Base-by-base conservation (phyloP, 441 rosid genomes). In the Dalechampia spathulata region DNA sequence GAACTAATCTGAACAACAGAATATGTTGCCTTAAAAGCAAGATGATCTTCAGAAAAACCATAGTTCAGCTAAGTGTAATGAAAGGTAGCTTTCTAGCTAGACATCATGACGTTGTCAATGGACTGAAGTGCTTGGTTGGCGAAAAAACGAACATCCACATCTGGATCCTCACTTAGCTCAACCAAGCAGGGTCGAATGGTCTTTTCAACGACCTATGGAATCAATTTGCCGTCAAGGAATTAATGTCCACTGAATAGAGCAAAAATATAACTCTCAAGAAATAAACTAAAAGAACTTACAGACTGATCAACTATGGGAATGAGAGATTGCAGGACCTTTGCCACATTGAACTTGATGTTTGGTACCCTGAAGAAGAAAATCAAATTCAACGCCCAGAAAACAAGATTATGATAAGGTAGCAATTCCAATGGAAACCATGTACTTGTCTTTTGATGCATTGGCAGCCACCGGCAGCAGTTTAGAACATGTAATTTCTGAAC, bases 301-400 rank as follows among this genome's bases (percentile, higher is more conserved):
- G 93, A 77, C 20, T 83, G 90, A 62, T 88, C 98, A 9, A 92
- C 90, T 40, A 84, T 80, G 5, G 96, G 90, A 62, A 88, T 76
- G 20, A 92, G 83, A 23, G 96, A 84, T 72, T 86, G 89, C 67
- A 92, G 60, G 75, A 92, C 87, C 74, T 92, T 92, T 26, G 98
- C 98, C 26, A 83, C 94, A 7, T 92, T 92, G 72, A 92, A 92
- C 75, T 86, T 92, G 72, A 92, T 86, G 76, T 92, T 88, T 1
- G 98, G 90, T 48, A 92, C 96, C 74, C 98, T 92, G 75, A 28
- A 60, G 41, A 34, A 15, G 26, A 57, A 61, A 55, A 59, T n/a
- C 20, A 43, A 48, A 45, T 16, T 48, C 23, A 53, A 26, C 58
- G 44, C 26, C 67, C 27, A 41, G 28, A 42, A 57, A 32, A 28